Base-by-base conservation (phyloP, 2,329 filamentous ascomycete species). In the Domatiomyces globalis region DNA sequence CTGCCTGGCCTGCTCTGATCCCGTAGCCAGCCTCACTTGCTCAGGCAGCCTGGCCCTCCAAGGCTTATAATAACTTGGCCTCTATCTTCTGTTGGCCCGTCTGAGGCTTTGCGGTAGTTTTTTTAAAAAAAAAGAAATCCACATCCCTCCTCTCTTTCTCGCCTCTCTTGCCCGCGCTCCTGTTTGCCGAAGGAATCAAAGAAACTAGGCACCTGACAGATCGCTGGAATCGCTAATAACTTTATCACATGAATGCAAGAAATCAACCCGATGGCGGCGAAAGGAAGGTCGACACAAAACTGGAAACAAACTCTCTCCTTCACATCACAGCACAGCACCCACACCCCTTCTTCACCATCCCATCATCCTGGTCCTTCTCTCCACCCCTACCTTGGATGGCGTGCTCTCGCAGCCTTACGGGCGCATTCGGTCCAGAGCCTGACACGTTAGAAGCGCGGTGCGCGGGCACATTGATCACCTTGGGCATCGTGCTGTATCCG, bases 271-370 rank as follows among this genome's bases (percentile, higher is more conserved):
- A 25, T 3, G 6, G 3, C 3, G 22, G 22, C 22, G 22, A 43
- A 39, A 43, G 45, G 15, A 45, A 39, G 15, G 33, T n/a, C n/a
- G n/a, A n/a, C n/a, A n/a, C n/a, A n/a, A n/a, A 39, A 39, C 10
- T 15, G 1, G 15, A 15, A 15, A 10, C 33, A 15, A 15, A 5
- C 33, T 39, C 33, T 1, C 33, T 39, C 12, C 33, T 58, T 78
- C 73, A 87, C 84, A 87, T 87, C 59, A 89, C 76, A 55, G 86
- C 72, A 67, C 84, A 88, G 66, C 83, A 85, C 53, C 78, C 80
- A 59, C 83, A 83, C 9, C 79, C 76, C 56, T 74, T 77, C 60
- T 79, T 74, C 60, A 74, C 70, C 58, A 75, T 68, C 55, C 70
- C 65, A 50, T 78, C 73, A 54, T 79, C 74, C 9, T 71, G 71